Base-by-base conservation (phyloP, 352 stramenopile genomes). In the Pythium pyrilobum region DNA sequence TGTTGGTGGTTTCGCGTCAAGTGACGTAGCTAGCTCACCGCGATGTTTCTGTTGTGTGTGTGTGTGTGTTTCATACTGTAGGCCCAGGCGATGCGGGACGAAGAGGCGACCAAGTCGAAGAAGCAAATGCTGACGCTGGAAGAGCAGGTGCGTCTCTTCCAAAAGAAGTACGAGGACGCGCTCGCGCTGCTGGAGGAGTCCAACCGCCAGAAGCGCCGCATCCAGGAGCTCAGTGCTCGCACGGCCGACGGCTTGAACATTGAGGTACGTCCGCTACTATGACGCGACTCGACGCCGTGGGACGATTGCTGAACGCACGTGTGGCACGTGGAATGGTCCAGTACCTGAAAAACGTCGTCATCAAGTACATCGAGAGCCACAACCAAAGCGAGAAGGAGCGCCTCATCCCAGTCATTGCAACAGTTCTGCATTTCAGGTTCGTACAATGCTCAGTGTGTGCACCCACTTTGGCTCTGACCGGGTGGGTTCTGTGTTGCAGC, bases 341-440 rank as follows among this genome's bases (percentile, higher is more conserved):
- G 82, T 93, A 93, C 51, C 45, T 93, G 32, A 91, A 89, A 55
- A 93, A 93, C 28, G 74, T 93, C 9, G 66, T 93, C 34, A 79
- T 93, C 55, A 93, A 93, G 69, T 93, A 87, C 70, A 84, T 93
- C 23, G 67, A 74, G 46, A 89, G 74, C 44, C 74, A 83, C 66
- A 85, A 87, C 20, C 56, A 74, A 18, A 81, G 64, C 29, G 80
- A 93, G 40, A 88, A 87, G 55, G 74, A 87, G 36, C 74, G 74
- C n/a, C 62, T 93, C 31, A 82, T 93, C 39, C 82, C 82, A 6
- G 82, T 93, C 23, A 84, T 93, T 52, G 66, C 76, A 4, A 87
- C 78, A 1, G 48, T 93, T 13, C 63, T 93, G 50, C 71, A 77
- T 31, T 91, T 93, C 55, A 81, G 59, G 69, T 76, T 41, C 36